phyloP scores from a whole-genome alignment of 768 basidiomycete genomes.

The Rhodotorula graminis region DNA sequence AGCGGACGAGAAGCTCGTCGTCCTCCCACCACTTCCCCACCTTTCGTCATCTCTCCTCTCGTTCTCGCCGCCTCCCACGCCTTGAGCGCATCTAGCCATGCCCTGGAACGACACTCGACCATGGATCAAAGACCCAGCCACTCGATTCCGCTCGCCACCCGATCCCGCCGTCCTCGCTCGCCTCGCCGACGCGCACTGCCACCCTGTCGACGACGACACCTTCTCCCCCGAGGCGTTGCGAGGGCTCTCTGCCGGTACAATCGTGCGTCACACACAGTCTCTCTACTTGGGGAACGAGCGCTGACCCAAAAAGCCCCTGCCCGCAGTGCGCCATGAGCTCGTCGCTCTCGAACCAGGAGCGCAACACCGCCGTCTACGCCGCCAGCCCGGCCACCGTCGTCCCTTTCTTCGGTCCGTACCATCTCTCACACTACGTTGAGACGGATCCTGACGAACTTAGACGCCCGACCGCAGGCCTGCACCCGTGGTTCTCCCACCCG shows the following conservation, averaged over 20 bases:
- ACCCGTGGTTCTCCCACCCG: constrained; percentile 72
- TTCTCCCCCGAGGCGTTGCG: constrained; percentile 57
- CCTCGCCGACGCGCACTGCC: constrained; percentile 81
- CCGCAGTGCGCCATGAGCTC: constrained; percentile 53
- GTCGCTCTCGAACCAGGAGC: constrained; percentile 34
- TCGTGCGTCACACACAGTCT: constrained; percentile 52
- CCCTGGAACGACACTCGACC: constrained; percentile 45
- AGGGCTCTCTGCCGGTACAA: constrained; percentile 55
- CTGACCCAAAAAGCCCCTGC: constrained; percentile 45
- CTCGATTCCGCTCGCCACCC: constrained; percentile 73
- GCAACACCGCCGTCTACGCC: constrained; percentile 18
- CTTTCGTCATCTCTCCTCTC: neutral
- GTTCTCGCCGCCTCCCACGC: neutral
- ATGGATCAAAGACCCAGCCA: constrained; percentile 55
- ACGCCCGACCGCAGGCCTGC: constrained; percentile 60
- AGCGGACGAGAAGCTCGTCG: no score
- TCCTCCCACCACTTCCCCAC: no score
- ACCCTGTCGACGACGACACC: constrained; percentile 70
- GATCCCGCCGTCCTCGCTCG: constrained; percentile 51
- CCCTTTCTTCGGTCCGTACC: constrained; percentile 64
- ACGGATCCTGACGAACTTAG: neutral
- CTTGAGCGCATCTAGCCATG: neutral
- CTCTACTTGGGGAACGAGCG: constrained; percentile 52
- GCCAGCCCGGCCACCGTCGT: constrained; percentile 50
- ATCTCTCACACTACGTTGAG: constrained; percentile 42